These are phyloP conservation scores for Luzula sylvatica DNA, from an alignment of 176 grass and related monocot species.

Conservation along the genomic window DNA sequence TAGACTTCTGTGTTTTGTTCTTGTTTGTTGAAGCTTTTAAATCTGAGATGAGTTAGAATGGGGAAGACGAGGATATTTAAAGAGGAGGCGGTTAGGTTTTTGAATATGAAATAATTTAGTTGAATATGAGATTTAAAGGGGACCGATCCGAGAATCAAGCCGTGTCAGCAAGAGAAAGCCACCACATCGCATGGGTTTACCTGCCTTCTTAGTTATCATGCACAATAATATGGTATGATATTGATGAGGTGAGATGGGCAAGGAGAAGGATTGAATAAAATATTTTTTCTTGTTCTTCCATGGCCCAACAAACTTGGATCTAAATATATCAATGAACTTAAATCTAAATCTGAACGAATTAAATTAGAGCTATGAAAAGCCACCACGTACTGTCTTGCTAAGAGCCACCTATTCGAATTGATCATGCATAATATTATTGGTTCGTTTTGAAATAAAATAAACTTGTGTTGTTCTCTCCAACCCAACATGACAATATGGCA, in stretches of 20 bases:
- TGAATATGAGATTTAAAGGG: constrained; percentile 10
- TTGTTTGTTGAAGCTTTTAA: neutral
- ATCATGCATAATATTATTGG: neutral
- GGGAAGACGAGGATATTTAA: neutral
- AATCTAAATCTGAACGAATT: neutral
- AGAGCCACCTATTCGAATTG: neutral
- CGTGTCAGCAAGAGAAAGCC: neutral
- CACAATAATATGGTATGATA: neutral
- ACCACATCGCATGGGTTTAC: constrained; percentile 1
- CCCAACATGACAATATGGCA: too few relatives aligned
- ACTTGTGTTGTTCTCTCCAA: too few relatives aligned
- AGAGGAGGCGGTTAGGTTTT: neutral
- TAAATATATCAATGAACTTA: neutral
- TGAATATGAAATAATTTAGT: neutral
- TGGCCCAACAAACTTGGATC: neutral
- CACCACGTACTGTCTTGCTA: neutral
- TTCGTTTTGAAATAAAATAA: too few relatives aligned
- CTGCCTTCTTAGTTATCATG: neutral
- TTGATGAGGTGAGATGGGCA: neutral
- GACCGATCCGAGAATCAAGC: constrained; percentile 39
- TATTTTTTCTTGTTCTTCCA: constrained; percentile 2
- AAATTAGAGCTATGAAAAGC: neutral
- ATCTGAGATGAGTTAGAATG: neutral
- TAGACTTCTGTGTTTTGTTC: neutral
- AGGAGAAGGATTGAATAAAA: neutral